A percentile compares a stretch with the other conserved stretches of the same genome.
These are phyloP conservation scores for Neospermospora avenae DNA, from an alignment of 2,329 filamentous ascomycete genomes.

Conservation along the genomic window DNA sequence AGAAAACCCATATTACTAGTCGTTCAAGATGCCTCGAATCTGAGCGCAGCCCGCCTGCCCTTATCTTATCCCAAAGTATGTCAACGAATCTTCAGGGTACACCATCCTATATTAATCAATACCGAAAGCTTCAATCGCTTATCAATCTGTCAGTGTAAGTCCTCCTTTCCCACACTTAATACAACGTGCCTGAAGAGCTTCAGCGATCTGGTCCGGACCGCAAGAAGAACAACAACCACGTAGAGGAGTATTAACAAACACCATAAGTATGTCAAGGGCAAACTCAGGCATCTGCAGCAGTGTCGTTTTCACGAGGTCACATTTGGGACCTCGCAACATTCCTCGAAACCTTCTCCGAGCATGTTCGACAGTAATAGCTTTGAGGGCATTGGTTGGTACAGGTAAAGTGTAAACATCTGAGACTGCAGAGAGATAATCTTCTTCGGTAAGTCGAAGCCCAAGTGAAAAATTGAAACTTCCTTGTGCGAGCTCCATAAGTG, in stretches of 20 bases:
- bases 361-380: slow-evolving; percentile 12
- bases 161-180: background rate
- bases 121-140: background rate
- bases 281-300: slow-evolving; percentile 14
- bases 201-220: background rate
- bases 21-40: too few species aligned
- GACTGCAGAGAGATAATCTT: slow-evolving; percentile 17
- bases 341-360: slow-evolving; percentile 8
- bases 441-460: background rate
- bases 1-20: too few species aligned
- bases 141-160: background rate
- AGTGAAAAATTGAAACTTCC: slow-evolving; percentile 15
- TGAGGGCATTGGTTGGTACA: slow-evolving; percentile 13
- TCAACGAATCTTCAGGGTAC: too few species aligned
- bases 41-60: too few species aligned
- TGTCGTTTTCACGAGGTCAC: slow-evolving; percentile 7
- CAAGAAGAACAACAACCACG: background rate
- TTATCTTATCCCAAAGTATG: too few species aligned
- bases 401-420: slow-evolving; percentile 17
- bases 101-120: background rate
- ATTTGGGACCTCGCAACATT: slow-evolving; percentile 6
- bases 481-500: slow-evolving; percentile 16
- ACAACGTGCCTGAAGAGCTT: background rate
- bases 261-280: background rate
- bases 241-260: background rate